phyloP scores from a whole-genome alignment of 805 yeast genomes.

The Ogataea paraovalis region DNA sequence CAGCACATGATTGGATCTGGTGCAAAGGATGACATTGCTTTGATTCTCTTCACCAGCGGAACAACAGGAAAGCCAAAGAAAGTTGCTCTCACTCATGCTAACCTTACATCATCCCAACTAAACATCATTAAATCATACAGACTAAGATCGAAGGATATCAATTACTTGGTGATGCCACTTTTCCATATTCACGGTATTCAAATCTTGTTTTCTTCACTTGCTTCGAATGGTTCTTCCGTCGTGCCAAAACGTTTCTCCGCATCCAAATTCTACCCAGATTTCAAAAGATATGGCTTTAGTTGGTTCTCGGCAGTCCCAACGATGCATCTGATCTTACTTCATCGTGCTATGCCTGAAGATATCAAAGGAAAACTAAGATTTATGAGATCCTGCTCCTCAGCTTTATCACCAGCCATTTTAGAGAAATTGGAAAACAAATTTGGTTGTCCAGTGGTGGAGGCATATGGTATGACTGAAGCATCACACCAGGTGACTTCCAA shows the following conservation, averaged over 20 bases:
- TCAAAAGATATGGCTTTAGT: slow-evolving; percentile 43
- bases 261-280: slow-evolving; percentile 55
- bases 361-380: slow-evolving; percentile 53
- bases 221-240: slow-evolving; percentile 57
- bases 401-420: slow-evolving; percentile 65
- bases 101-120: slow-evolving; percentile 54
- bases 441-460: slow-evolving; percentile 68
- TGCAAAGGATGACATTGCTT: slow-evolving; percentile 46
- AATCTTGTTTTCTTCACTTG: slow-evolving; percentile 57
- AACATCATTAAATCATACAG: slow-evolving; percentile 59
- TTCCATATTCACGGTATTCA: slow-evolving; percentile 78
- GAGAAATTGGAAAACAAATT: slow-evolving; percentile 51
- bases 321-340: slow-evolving; percentile 62
- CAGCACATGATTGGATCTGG: slow-evolving; percentile 12
- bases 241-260: slow-evolving; percentile 65
- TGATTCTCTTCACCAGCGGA: slow-evolving; percentile 70
- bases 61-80: slow-evolving; percentile 77
- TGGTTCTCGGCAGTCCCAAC: slow-evolving; percentile 83
- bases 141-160: slow-evolving; percentile 43
- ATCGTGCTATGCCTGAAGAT: slow-evolving; percentile 46
- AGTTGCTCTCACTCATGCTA: slow-evolving; percentile 64
- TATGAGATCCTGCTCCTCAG: slow-evolving; percentile 68
- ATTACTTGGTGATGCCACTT: slow-evolving; percentile 70
- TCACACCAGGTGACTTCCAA: slow-evolving; percentile 79
- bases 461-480: slow-evolving; percentile 80